Percentiles rank a stretch among this genome's conserved stretches.
Evolutionary conservation across 2,329 filamentous ascomycete species (phyloP).

Genomic region (Thielaviopsis cerberus): DNA sequence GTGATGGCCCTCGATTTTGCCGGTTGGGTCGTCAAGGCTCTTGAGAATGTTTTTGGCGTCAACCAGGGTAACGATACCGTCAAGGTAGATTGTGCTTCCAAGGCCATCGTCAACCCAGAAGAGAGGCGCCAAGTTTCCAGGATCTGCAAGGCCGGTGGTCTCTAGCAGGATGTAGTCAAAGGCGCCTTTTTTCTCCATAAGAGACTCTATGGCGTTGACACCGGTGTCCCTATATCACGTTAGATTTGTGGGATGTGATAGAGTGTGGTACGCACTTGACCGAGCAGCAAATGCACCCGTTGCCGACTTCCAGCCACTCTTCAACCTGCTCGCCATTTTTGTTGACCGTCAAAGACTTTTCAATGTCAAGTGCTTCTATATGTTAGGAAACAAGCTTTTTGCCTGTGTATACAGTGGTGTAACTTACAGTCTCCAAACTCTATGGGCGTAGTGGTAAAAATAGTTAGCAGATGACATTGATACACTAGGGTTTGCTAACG

Average conservation of each 20-base stretch:
- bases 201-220: conserved; percentile 81
- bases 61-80: conserved; percentile 88
- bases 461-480: conserved; percentile 11
- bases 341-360: conserved; percentile 84
- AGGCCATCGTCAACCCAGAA: conserved; percentile 98
- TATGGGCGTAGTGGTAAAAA: conserved; percentile 18
- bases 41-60: conserved; percentile 83
- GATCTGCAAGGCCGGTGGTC: conserved; percentile 86
- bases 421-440: conserved; percentile 64
- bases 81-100: conserved; percentile 85
- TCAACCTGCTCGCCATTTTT: conserved; percentile 66
- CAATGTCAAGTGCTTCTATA: conserved; percentile 66
- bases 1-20: conserved; percentile 32
- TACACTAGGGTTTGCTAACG: conserved; percentile 7
- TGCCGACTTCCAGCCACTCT: conserved; percentile 90
- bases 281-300: conserved; percentile 94
- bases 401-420: neutral
- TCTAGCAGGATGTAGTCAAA: conserved; percentile 98
- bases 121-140: conserved; percentile 81
- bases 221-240: conserved; percentile 51
- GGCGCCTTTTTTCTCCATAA: conserved; percentile 82
- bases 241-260: neutral
- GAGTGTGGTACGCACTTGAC: conserved; percentile 47
- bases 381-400: conserved; percentile 13
- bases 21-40: conserved; percentile 55